Evolutionary conservation across 768 basidiomycete species (phyloP).

Genomic region (Terana coerulea): DNA sequence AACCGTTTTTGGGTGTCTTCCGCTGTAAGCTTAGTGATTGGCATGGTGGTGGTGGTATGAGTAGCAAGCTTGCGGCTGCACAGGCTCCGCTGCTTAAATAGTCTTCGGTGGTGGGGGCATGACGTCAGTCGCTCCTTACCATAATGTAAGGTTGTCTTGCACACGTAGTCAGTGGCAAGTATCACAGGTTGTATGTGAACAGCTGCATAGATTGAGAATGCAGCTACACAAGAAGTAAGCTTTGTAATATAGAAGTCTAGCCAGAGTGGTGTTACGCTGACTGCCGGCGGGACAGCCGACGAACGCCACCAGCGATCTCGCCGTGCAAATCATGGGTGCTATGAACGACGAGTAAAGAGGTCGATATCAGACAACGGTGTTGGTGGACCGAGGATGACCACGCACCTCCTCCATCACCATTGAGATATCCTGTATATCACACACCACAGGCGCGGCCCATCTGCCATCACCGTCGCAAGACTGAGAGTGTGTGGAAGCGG

Average conservation of each 20-base stretch:
- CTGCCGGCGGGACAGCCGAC: too few relatives aligned
- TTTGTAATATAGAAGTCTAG: background rate
- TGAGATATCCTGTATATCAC: too few relatives aligned
- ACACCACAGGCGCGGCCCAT: too few relatives aligned
- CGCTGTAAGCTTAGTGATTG: constrained; percentile 2
- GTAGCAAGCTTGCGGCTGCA: background rate
- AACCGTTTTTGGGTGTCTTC: constrained; percentile 8
- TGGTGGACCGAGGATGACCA: too few relatives aligned
- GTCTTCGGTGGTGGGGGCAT: background rate
- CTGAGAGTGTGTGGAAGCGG: too few relatives aligned
- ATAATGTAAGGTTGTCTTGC: background rate
- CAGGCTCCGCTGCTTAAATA: background rate
- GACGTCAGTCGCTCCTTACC: background rate
- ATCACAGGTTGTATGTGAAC: background rate
- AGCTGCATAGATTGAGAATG: background rate
- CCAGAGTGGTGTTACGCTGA: too few relatives aligned
- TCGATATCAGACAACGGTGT: too few relatives aligned
- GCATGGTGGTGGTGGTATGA: background rate
- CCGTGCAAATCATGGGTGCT: too few relatives aligned
- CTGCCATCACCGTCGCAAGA: too few relatives aligned
- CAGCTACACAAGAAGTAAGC: background rate
- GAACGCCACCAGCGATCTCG: too few relatives aligned
- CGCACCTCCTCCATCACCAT: too few relatives aligned
- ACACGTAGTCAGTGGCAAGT: background rate
- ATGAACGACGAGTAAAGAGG: too few relatives aligned